A percentile compares a stretch with the other conserved stretches of the same genome.
These are phyloP conservation scores for Tylopilus vinaceipallidus DNA, from an alignment of 768 basidiomycete genomes.

Conservation along the genomic window DNA sequence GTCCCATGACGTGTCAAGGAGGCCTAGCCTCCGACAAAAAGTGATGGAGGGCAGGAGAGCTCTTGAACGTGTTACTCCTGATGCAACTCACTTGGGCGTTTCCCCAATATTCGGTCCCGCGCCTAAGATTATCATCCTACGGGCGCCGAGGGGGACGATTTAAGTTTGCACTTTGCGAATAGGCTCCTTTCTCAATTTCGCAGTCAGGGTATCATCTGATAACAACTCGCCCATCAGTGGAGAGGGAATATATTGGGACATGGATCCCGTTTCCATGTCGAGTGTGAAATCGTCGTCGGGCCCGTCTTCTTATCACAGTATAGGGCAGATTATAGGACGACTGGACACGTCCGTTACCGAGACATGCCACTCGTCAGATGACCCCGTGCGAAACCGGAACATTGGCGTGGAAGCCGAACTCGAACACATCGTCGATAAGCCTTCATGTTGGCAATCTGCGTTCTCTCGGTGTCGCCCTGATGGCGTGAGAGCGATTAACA, in stretches of 20 bases:
- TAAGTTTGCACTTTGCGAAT: not conserved
- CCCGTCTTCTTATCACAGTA: not conserved
- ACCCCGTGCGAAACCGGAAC: not conserved
- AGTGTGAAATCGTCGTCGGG: not conserved
- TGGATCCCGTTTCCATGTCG: not conserved
- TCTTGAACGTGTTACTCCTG: not conserved
- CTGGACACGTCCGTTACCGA: not conserved
- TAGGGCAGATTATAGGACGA: not conserved
- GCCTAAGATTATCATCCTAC: not conserved
- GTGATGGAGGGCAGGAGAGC: not conserved
- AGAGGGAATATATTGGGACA: not conserved
- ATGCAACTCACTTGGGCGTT: not conserved
- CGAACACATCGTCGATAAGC: not conserved
- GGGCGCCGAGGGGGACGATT: slow-evolving; percentile 1
- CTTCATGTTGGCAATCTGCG: not conserved
- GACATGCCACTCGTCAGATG: not conserved
- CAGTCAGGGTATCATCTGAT: not conserved
- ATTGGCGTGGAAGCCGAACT: not conserved
- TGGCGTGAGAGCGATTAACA: slow-evolving; percentile 1
- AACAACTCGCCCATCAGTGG: not conserved
- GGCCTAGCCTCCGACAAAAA: not conserved
- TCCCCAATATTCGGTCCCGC: slow-evolving; percentile 5
- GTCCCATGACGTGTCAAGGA: slow-evolving; percentile 1
- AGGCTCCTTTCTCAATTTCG: not conserved
- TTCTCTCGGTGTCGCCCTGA: not conserved